Base-by-base conservation (phyloP, 2,329 filamentous ascomycete genomes). In the Tolypocladium inflatum region DNA sequence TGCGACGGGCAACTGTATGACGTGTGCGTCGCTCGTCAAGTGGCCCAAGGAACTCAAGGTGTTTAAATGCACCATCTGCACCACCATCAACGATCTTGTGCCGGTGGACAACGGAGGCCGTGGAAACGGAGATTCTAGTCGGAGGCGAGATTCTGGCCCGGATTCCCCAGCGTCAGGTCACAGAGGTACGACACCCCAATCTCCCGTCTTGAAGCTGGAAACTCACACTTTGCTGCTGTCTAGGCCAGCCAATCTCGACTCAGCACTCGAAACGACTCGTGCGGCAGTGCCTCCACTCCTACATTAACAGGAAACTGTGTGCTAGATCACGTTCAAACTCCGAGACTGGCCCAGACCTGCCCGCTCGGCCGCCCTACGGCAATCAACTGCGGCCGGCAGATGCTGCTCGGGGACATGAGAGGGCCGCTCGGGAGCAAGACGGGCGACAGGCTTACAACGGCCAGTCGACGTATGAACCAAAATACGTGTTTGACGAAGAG, bases 31-130 rank as follows among this genome's bases (percentile, higher is more conserved):
- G 57, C 83, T 86, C 58, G 87, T 95, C 63, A 82, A 88, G 58
- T 96, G 91, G 87, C 90, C 90, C 2, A 83, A 80, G 61, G 83
- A 87, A 56, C 74, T 91, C 61, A 82, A 82, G 41, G 82, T 87
- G 42, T 96, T 94, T 71, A 83, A 90, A 64, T 96, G 91, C 71
- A 88, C 89, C 48, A 87, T 90, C 57, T 96, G 91, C 71, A 76
- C 89, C 66, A 94, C 89, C 21, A 85, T 96, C 68, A 96, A 95
- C 68, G 91, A 96, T 68, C 72, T 96, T 56, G 68, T 68, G 38
- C 66, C 70, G 15, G 59, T 61, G 42, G 60, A 61, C 6, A 57
- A 57, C 35, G 64, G 65, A 59, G 64, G 50, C 57, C 66, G 60
- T 64, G 65, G 38, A 38, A 60, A 58, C 50, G 59, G 61, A 50